Conservation (phyloP, 352 stramenopile genomes). For the Halophytophthora batemanensis region DNA sequence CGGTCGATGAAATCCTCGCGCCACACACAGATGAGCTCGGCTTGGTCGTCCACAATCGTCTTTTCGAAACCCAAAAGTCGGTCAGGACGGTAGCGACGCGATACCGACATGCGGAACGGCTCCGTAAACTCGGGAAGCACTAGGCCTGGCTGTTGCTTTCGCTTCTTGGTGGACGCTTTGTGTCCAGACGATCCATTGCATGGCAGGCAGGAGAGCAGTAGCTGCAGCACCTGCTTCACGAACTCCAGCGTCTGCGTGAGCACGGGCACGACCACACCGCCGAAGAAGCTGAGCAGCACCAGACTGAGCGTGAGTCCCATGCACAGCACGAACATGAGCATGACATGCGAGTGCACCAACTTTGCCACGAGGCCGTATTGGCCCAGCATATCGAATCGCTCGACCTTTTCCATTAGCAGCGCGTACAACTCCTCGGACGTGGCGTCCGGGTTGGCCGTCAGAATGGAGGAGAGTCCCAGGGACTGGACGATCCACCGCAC, state of each 20-base stretch:
- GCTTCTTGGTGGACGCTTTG: not conserved
- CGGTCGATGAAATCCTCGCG: constrained; percentile 28
- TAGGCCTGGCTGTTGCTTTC: constrained; percentile 12
- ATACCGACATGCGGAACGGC: constrained; percentile 37
- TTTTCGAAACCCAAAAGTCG: constrained; percentile 37
- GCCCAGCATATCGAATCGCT: constrained; percentile 27
- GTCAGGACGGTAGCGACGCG: constrained; percentile 25
- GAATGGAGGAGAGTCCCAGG: constrained; percentile 20
- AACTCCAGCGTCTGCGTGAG: constrained; percentile 15
- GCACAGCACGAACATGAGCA: constrained; percentile 48
- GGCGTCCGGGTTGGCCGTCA: constrained; percentile 19
- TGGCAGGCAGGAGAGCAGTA: too few relatives aligned
- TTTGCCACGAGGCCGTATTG: constrained; percentile 41
- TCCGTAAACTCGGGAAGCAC: constrained; percentile 44
- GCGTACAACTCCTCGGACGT: constrained; percentile 29
- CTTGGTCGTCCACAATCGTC: constrained; percentile 13
- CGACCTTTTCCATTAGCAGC: constrained; percentile 20
- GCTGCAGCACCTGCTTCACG: constrained; percentile 10
- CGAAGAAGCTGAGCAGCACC: constrained; percentile 37
- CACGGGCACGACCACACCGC: constrained; percentile 24
- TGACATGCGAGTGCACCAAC: constrained; percentile 43
- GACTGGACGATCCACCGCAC: constrained; percentile 27
- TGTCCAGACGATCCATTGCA: too few relatives aligned
- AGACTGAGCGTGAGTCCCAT: constrained; percentile 24
- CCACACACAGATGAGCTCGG: constrained; percentile 65